phyloP scores from a whole-genome alignment of 371 early-diverging fungal genomes.

The Capniomyces stellatus region DNA sequence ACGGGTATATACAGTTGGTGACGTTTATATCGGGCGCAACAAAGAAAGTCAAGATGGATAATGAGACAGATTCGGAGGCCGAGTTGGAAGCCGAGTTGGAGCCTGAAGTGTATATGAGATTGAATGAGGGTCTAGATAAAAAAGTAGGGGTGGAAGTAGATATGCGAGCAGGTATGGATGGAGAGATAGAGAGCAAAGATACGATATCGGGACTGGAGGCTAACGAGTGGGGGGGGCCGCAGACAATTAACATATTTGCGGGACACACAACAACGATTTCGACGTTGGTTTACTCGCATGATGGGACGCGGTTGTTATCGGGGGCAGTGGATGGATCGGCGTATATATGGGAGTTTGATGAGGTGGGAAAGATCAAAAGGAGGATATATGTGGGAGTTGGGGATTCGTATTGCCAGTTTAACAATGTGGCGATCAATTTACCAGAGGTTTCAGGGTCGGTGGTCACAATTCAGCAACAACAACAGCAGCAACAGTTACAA shows the following conservation, averaged over 20 bases:
- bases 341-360: slow-evolving; percentile 32
- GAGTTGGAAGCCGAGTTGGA: not conserved
- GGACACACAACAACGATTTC: slow-evolving; percentile 59
- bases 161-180: too few species aligned
- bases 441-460: not conserved
- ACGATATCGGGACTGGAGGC: not conserved
- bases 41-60: too few species aligned
- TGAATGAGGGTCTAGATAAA: too few species aligned
- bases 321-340: slow-evolving; percentile 45
- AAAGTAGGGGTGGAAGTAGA: not conserved
- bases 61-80: too few species aligned
- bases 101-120: too few species aligned
- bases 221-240: slow-evolving; percentile 29
- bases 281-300: slow-evolving; percentile 52
- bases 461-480: not conserved
- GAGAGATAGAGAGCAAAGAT: too few species aligned
- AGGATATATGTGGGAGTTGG: slow-evolving; percentile 8
- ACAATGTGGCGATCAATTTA: not conserved
- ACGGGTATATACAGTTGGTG: slow-evolving; percentile 50
- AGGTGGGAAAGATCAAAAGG: slow-evolving; percentile 22
- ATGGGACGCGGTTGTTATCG: slow-evolving; percentile 48
- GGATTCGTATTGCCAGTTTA: slow-evolving; percentile 1
- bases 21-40: slow-evolving; percentile 10
- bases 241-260: slow-evolving; percentile 42
- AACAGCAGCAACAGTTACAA: not conserved